Percentiles rank a stretch among this genome's conserved stretches.
Conservation (phyloP, 2,329 filamentous ascomycete genomes). For the Penicillium hesseltinei region DNA sequence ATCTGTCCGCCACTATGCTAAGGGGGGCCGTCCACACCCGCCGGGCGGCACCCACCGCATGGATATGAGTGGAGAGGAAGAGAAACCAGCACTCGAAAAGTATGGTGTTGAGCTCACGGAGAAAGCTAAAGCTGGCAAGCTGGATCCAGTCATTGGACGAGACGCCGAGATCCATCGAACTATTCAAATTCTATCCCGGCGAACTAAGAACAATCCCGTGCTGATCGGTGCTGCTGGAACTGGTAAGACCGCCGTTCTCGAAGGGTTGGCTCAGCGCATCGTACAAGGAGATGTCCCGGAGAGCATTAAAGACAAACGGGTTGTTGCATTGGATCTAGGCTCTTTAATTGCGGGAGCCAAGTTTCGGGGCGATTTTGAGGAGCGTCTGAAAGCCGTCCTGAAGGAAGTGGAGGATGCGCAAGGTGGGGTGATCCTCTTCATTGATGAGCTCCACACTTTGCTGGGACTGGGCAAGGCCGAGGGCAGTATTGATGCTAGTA, state of each 20-base stretch:
- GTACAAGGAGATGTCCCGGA: slow-evolving; percentile 91
- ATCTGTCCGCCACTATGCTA: slow-evolving; percentile 52
- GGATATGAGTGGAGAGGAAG: slow-evolving; percentile 71
- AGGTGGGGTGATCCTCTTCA: slow-evolving; percentile 88
- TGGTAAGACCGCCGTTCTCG: slow-evolving; percentile 89
- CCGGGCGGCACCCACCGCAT: slow-evolving; percentile 92
- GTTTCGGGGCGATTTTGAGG: slow-evolving; percentile 94
- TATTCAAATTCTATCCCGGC: slow-evolving; percentile 85
- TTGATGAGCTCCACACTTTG: slow-evolving; percentile 89
- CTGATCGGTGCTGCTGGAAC: slow-evolving; percentile 89
- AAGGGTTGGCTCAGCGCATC: slow-evolving; percentile 86
- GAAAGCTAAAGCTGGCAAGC: slow-evolving; percentile 78
- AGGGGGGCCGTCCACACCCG: slow-evolving; percentile 68
- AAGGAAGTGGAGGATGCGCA: slow-evolving; percentile 88
- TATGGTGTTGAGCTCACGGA: slow-evolving; percentile 89
- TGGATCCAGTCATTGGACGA: slow-evolving; percentile 93
- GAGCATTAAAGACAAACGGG: slow-evolving; percentile 90
- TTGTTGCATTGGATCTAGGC: slow-evolving; percentile 83
- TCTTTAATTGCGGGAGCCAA: slow-evolving; percentile 94
- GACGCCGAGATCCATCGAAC: slow-evolving; percentile 90
- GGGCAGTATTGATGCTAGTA: slow-evolving; percentile 94
- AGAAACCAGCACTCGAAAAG: slow-evolving; percentile 87
- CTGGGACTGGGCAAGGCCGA: slow-evolving; percentile 92
- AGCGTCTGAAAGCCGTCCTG: slow-evolving; percentile 84
- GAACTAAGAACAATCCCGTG: slow-evolving; percentile 95